These are phyloP conservation scores for Porodaedalea pini DNA, from an alignment of 1,284 basidiomycete genomes.

Conservation along the genomic window DNA sequence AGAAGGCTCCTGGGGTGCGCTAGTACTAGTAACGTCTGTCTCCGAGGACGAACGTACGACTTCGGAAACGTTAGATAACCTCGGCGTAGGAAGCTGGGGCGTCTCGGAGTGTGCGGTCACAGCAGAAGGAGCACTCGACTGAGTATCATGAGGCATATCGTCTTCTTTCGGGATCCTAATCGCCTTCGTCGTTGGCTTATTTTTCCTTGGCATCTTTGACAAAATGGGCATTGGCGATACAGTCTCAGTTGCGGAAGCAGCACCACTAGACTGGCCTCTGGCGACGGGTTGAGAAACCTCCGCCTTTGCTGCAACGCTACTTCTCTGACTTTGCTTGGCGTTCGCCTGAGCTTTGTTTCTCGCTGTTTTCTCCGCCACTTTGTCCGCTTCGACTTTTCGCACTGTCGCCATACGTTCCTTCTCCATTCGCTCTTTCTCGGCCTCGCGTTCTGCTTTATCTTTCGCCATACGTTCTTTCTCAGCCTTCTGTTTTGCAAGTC, in stretches of 20 bases:
- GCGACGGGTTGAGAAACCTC: slow-evolving; percentile 22
- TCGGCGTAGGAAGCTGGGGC: slow-evolving; percentile 36
- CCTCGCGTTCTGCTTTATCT: slow-evolving; percentile 26
- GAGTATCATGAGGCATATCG: slow-evolving; percentile 40
- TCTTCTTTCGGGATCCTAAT: slow-evolving; percentile 61
- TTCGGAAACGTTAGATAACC: slow-evolving; percentile 22
- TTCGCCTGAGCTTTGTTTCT: slow-evolving; percentile 29
- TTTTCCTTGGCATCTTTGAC: slow-evolving; percentile 79
- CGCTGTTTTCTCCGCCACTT: slow-evolving; percentile 34
- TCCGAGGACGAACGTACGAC: slow-evolving; percentile 25
- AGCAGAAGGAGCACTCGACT: slow-evolving; percentile 42
- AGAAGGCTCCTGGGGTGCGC: slow-evolving; percentile 56
- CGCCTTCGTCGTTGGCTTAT: slow-evolving; percentile 58
- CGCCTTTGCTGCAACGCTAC: slow-evolving; percentile 25
- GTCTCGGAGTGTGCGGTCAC: slow-evolving; percentile 39
- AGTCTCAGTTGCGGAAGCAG: slow-evolving; percentile 33
- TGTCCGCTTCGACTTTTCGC: slow-evolving; percentile 28
- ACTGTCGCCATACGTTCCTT: slow-evolving; percentile 26
- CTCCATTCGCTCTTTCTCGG: slow-evolving; percentile 27
- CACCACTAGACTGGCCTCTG: slow-evolving; percentile 20
- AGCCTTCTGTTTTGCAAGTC: slow-evolving; percentile 33
- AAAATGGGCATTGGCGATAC: slow-evolving; percentile 61
- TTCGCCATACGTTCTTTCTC: slow-evolving; percentile 31
- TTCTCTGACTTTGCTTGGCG: slow-evolving; percentile 23
- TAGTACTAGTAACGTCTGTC: slow-evolving; percentile 41